These are phyloP conservation scores for Hibiscus mutabilis DNA, from an alignment of 345 rosid species.

Conservation along the genomic window DNA sequence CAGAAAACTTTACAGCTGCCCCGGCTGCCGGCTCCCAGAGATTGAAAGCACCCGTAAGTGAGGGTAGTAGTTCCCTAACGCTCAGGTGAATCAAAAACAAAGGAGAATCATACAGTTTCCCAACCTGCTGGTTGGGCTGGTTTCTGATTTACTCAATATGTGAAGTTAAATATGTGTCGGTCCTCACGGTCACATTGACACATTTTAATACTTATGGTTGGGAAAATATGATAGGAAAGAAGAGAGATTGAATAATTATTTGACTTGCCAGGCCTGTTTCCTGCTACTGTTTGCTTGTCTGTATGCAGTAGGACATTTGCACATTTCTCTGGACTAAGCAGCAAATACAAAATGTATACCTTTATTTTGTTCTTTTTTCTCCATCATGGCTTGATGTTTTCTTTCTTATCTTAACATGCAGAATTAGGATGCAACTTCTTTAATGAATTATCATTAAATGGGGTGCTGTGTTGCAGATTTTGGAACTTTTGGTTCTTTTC, in stretches of 20 bases:
- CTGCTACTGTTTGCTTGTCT: background rate
- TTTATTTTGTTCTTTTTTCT: background rate
- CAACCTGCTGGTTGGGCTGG: conserved; percentile 99
- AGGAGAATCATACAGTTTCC: conserved; percentile 42
- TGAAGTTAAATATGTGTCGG: background rate
- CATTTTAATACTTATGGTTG: background rate
- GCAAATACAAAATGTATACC: conserved; percentile 5
- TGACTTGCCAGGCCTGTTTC: background rate
- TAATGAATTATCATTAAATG: too few species aligned
- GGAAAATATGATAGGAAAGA: conserved; percentile 4
- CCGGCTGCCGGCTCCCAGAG: conserved; percentile 29
- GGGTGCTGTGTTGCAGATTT: too few species aligned
- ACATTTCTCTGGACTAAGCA: conserved; percentile 4
- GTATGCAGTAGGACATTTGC: conserved; percentile 1
- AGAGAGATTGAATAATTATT: background rate
- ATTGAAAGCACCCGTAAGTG: conserved; percentile 24
- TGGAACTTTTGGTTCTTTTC: too few species aligned
- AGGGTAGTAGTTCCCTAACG: conserved; percentile 46
- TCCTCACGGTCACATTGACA: background rate
- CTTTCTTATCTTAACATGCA: background rate
- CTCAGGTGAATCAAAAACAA: conserved; percentile 27
- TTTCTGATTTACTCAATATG: conserved; percentile 34
- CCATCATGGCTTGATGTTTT: background rate
- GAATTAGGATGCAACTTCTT: background rate
- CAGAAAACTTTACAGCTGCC: conserved; percentile 60